Base-by-base conservation (phyloP, 768 basidiomycete species). In the Kwoniella sp. region DNA sequence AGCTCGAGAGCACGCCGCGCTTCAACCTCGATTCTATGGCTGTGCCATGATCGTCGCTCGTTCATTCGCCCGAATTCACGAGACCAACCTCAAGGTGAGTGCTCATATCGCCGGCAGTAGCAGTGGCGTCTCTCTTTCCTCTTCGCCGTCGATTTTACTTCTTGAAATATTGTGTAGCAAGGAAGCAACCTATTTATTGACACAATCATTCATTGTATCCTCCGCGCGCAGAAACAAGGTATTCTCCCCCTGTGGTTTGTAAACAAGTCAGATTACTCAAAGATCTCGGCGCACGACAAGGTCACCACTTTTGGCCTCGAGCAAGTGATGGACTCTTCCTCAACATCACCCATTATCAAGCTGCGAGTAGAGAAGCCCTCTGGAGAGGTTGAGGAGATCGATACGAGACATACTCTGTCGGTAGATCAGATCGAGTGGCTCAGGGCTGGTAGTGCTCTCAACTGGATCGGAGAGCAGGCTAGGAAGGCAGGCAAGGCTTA, bases 1-100 rank as follows among this genome's bases (percentile, higher is more conserved):
- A 71, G 96, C 96, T 8, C 86, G 96, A 59, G 96, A 99, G 80
- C 96, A 99, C 79, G 96, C 96, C 36, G 93, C 96, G 22, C 83
- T 99, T 33, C 95, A 98, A 77, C 96, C 96, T 25, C 86, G 96
- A 21, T 96, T 93, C 82, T 93, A 91, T 69, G 91, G 95, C 19
- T 92, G 92, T 73, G 86, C 85, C 5, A 82, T 92, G 83, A 93
- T 97, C 70, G 79, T 96, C 60, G 92, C 92, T 0, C 84, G 92
- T 22, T 97, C 93, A 1, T 97, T 99, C 74, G 96, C 96, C 68
- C 89, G 96, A 55, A 99, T 99, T 55, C 96, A 99, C 77, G 96
- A 98, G 82, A 95, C 94, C 6, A 97, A 97, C 80, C 81, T 97
- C 62, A 96, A 96, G 83, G 92, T 90, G 66, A 40, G 84, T 76